Base-by-base conservation (phyloP, 768 basidiomycete species). In the Pholiota molesta region DNA sequence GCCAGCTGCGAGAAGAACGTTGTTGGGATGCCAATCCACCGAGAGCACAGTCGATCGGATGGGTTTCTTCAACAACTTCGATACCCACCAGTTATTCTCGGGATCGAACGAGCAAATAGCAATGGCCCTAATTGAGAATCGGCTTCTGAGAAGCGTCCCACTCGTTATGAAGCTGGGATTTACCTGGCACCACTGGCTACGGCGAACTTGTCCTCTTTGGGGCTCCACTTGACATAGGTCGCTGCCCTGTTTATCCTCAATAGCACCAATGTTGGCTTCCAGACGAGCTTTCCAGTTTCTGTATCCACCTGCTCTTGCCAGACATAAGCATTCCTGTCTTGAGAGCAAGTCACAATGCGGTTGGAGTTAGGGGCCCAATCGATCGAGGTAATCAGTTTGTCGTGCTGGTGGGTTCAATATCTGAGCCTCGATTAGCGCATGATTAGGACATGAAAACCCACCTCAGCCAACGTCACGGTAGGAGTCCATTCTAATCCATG, bases 81-180 rank as follows among this genome's bases (percentile, higher is more conserved):
- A 90, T 3, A 97, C 94, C 97, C 97, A 99, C 97, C 97, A 99
- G 74, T 99, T 92, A 77, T 92, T 96, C 79, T 99, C 97, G 10
- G 91, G 83, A 73, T 99, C 97, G 71, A 97, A 99, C 17, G 93
- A 96, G 74, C 97, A 99, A 53, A 99, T 86, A 11, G 95, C 94
- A 68, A 99, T 96, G 37, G 95, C 92, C 42, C 97, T 94, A 44
- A 33, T 42, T 40, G 47, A 55, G 42, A 26, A 13, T 16, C 31
- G 39, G 14, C 37, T 39, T 29, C 6, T 31, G 14, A 16, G 11
- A 37, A 37, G 11, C 35, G 10, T 37, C 35, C 35, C 8, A n/a
- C 54, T 31, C 33, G 1, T 26, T 51, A 58, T 26, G 16, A 63
- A 54, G 61, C 61, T 39, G 56, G 28, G 7, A 33, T 60, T 19